These are phyloP conservation scores for Neopestalotiopsis sp. DNA, from an alignment of 2,329 filamentous ascomycete species.

Conservation along the genomic window DNA sequence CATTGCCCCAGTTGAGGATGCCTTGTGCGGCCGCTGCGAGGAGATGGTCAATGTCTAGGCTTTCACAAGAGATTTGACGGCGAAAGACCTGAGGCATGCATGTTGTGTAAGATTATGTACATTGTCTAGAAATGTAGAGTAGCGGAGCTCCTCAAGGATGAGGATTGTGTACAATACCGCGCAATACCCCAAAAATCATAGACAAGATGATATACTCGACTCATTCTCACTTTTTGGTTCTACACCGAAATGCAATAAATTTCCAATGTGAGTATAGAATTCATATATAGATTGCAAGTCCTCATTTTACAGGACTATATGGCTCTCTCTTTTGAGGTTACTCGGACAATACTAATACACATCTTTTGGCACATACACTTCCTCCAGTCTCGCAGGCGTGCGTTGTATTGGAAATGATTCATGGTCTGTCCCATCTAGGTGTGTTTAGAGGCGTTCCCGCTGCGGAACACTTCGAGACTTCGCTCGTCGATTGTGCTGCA, in stretches of 20 bases:
- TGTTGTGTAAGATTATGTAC: background rate
- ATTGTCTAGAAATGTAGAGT: background rate
- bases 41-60: conserved; percentile 54
- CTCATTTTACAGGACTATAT: background rate
- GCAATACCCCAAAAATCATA: background rate
- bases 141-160: background rate
- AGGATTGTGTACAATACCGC: background rate
- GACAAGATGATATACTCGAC: background rate
- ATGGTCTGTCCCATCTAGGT: too few species aligned
- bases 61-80: too few species aligned
- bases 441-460: too few species aligned
- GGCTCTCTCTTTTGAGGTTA: too few species aligned
- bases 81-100: too few species aligned
- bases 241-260: background rate
- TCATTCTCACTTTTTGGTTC: background rate
- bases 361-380: too few species aligned
- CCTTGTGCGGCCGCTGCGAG: conserved; percentile 76
- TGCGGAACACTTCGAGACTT: background rate
- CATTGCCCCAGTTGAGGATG: conserved; percentile 67
- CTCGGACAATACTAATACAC: too few species aligned
- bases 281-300: background rate
- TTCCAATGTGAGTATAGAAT: background rate
- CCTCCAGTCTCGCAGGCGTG: too few species aligned
- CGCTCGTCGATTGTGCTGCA: background rate
- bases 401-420: too few species aligned